Evolutionary conservation across 495 filamentous ascomycete species (phyloP).

Genomic region (Xylaria palmicola): DNA sequence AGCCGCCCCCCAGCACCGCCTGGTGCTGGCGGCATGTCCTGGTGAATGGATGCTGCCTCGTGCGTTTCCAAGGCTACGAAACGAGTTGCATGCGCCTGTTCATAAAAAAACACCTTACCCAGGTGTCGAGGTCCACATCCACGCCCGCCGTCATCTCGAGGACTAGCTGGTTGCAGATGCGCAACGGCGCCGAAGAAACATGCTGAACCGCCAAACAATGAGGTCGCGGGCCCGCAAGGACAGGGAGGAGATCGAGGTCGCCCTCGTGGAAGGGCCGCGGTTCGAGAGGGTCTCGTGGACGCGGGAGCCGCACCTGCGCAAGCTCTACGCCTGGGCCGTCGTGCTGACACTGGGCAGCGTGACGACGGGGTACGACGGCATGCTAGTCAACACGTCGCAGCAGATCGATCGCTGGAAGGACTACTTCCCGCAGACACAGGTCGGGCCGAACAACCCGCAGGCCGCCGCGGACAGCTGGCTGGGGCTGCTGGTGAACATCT

Average conservation of each 20-base stretch:
- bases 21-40: not conserved
- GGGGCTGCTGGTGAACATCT: conserved; percentile 66
- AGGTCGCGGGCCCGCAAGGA: conserved; percentile 25
- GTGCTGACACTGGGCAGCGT: conserved; percentile 63
- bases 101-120: not conserved
- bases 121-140: not conserved
- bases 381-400: conserved; percentile 59
- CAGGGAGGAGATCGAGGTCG: conserved; percentile 36
- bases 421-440: conserved; percentile 49
- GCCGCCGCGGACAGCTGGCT: conserved; percentile 47
- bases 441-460: conserved; percentile 29
- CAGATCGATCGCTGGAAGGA: conserved; percentile 52
- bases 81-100: not conserved
- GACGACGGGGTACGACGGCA: conserved; percentile 67
- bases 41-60: not conserved
- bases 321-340: conserved; percentile 55
- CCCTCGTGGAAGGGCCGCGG: conserved; percentile 48
- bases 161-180: no score
- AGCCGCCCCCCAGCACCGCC: not conserved
- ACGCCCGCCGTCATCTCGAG: not conserved
- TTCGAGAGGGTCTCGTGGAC: conserved; percentile 62
- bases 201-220: not conserved
- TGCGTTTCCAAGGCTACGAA: not conserved
- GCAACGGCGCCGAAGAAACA: no score
- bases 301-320: conserved; percentile 57